Evolutionary conservation across 2,329 filamentous ascomycete genomes (phyloP), one percentile per base, ranked within the genome.

Genomic region (Fusarium proliferatum): DNA sequence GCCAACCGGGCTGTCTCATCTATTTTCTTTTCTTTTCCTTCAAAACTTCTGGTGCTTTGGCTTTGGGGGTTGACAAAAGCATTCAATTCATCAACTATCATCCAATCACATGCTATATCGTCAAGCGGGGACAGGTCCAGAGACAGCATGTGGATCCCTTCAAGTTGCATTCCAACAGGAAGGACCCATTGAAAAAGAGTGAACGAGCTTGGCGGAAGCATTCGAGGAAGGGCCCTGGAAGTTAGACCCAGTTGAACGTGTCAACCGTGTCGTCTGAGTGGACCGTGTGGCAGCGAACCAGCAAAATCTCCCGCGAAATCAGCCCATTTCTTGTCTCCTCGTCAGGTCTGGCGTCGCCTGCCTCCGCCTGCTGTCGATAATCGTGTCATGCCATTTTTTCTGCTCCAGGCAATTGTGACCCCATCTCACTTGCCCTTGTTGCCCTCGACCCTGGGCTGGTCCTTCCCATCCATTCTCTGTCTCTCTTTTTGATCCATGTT

Each of bases 291-390:
- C 68, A 76, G 75, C 66, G 61, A 70, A 56, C 71, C 72, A 77
- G 69, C 76, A 79, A 75, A 79, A 76, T 79, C 68, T 78, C 75
- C 74, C 76, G 70, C 75, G 77, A 80, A 76, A 81, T 81, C 80
- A 81, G 80, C 79, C 80, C 80, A 81, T 81, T 81, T 80, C 76
- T 72, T 74, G 79, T 78, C 77, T 80, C 78, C 76, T 78, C 76
- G 70, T 78, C 76, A 78, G 76, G 75, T 77, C 75, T 72, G 74
- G 73, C 72, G 73, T 74, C 76, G 76, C 76, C 74, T 73, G 75
- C 72, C 75, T 80, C 78, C 78, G 77, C 77, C 76, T 77, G 67
- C 76, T 77, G 69, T 64, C 72, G 77, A 79, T 78, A 76, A 79
- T 78, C 79, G 67, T 75, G 78, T 81, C 80, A 81, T 81, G 80